Evolutionary conservation across 192 early-diverging fungal genomes (phyloP).

Genomic region (Chytriomyces hyalinus): DNA sequence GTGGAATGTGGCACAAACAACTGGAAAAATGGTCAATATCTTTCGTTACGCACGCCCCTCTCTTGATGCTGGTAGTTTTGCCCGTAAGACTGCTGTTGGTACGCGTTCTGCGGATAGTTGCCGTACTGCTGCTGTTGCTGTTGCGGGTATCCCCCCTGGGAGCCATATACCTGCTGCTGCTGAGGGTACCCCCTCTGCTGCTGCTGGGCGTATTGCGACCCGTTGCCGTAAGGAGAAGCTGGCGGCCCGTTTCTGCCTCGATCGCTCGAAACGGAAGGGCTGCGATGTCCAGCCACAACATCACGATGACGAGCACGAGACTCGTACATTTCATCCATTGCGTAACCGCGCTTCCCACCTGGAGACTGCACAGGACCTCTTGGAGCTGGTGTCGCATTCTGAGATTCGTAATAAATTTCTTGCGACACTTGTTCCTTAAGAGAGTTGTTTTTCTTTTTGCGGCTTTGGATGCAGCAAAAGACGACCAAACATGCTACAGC

Average conservation of each 20-base stretch:
- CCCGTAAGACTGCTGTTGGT: not conserved
- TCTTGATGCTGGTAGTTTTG: not conserved
- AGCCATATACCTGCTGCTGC: not conserved
- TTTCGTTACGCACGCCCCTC: not conserved
- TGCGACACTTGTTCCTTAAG: not conserved
- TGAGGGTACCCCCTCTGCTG: not conserved
- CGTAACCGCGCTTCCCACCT: not conserved
- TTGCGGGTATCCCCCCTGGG: not conserved
- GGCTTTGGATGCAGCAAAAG: not conserved
- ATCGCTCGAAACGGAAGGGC: too few relatives aligned
- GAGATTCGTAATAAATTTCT: not conserved
- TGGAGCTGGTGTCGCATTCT: not conserved
- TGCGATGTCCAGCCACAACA: not conserved
- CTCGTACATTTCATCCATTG: not conserved
- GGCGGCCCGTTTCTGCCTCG: not conserved
- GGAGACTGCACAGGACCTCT: not conserved
- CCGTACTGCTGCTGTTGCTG: not conserved
- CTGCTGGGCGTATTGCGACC: not conserved
- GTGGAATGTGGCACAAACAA: too few relatives aligned
- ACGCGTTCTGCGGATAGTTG: too few relatives aligned
- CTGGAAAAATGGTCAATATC: not conserved
- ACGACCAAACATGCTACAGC: not conserved
- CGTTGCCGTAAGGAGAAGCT: not conserved
- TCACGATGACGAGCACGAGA: not conserved
- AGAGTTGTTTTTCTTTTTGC: not conserved